Conservation (phyloP, 306 rosid genomes). For the Prunus campanulata region DNA sequence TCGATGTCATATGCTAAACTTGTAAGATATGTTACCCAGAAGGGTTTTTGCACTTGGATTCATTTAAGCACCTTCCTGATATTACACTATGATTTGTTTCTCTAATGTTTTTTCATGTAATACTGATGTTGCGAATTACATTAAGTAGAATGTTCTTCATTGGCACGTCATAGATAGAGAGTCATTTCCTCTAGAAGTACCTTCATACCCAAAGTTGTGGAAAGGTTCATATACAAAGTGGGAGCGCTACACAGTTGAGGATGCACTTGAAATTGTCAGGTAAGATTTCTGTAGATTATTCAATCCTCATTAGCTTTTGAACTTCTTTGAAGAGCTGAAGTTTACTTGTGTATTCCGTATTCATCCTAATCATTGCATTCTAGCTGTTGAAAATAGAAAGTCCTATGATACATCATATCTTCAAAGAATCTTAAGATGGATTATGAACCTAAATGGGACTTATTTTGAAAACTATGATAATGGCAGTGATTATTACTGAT, state of each 20-base stretch:
- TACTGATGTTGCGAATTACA: conserved; percentile 42
- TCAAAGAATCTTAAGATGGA: background rate
- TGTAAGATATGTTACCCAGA: conserved; percentile 45
- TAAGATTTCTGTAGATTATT: conserved; percentile 43
- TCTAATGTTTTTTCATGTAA: conserved; percentile 26
- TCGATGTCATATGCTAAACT: conserved; percentile 95
- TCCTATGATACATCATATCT: background rate
- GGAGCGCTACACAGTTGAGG: conserved; percentile 93
- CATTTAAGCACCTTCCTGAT: conserved; percentile 11
- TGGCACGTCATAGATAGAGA: conserved; percentile 93
- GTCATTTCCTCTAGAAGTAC: conserved; percentile 91
- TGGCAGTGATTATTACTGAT: background rate
- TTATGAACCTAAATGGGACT: background rate
- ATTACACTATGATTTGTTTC: conserved; percentile 6
- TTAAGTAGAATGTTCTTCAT: conserved; percentile 85
- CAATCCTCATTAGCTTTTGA: conserved; percentile 18
- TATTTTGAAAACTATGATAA: background rate
- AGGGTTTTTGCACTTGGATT: background rate
- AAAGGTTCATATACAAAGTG: conserved; percentile 84
- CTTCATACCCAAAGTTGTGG: conserved; percentile 89
- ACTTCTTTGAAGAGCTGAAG: background rate
- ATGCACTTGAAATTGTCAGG: conserved; percentile 86
- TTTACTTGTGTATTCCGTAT: background rate
- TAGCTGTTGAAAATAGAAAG: background rate
- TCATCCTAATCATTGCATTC: background rate